Conservation (phyloP, 495 filamentous ascomycete species). For the Talaromyces nanjingensis region DNA sequence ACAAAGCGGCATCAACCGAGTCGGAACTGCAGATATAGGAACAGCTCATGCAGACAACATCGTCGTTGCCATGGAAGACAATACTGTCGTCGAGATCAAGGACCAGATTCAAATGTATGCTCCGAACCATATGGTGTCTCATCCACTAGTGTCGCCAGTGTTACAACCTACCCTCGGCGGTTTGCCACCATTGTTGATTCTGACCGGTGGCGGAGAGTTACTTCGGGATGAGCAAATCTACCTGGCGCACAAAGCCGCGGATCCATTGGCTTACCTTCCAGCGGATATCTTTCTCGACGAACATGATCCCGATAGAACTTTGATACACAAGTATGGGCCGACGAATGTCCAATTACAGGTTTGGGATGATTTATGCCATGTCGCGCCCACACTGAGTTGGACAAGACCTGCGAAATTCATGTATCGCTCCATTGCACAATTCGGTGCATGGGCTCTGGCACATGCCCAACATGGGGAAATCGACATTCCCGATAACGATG, state of each 20-base stretch:
- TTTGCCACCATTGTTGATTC: constrained; percentile 76
- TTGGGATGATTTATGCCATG: constrained; percentile 92
- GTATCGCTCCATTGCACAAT: constrained; percentile 84
- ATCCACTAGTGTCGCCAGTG: constrained; percentile 84
- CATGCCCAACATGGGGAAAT: constrained; percentile 72
- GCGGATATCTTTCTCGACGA: constrained; percentile 58
- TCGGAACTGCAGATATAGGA: constrained; percentile 15
- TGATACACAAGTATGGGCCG: constrained; percentile 58
- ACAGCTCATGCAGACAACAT: constrained; percentile 30
- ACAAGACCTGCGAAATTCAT: constrained; percentile 92
- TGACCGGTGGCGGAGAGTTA: constrained; percentile 81
- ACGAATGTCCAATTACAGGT: constrained; percentile 95
- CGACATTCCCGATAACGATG: constrained; percentile 69
- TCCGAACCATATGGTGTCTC: constrained; percentile 75
- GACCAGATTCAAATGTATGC: constrained; percentile 97
- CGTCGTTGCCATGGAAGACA: constrained; percentile 62
- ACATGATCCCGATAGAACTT: constrained; percentile 46
- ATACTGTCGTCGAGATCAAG: constrained; percentile 61
- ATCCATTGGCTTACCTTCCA: constrained; percentile 67
- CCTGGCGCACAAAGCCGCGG: constrained; percentile 85
- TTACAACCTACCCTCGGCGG: constrained; percentile 83
- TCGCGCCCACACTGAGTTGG: constrained; percentile 82
- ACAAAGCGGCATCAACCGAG: constrained; percentile 20
- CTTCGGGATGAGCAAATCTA: constrained; percentile 93
- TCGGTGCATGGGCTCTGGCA: constrained; percentile 83